phyloP scores from a whole-genome alignment of 352 stramenopile species.

The Blastocystis sp. region DNA sequence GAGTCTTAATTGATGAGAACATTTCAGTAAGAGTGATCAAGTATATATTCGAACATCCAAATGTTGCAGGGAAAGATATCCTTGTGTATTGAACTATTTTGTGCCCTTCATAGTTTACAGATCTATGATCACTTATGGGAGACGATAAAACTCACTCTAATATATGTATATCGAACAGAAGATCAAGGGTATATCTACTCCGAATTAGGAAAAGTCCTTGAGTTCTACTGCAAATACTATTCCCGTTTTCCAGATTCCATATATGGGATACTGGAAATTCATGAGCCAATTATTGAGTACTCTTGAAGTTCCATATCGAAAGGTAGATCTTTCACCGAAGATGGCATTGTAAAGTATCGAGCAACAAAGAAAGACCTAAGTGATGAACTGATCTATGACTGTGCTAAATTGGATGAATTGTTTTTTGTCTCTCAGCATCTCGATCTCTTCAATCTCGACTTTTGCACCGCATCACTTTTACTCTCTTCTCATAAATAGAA shows the following conservation, averaged over 20 bases:
- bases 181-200: neutral
- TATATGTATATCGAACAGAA: neutral
- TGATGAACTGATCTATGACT: neutral
- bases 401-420: conserved; percentile 42
- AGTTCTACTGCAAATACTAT: conserved; percentile 58
- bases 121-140: neutral
- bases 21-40: conserved; percentile 22
- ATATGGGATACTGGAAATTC: neutral
- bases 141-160: neutral
- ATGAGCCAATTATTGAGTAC: conserved; percentile 11
- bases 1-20: neutral
- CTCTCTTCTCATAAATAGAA: neutral
- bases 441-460: conserved; percentile 30
- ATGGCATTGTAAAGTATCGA: neutral
- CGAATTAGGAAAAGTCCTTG: neutral
- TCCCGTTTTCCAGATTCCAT: conserved; percentile 29
- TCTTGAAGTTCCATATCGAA: neutral
- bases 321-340: neutral
- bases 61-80: conserved; percentile 13
- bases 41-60: neutral
- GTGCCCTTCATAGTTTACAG: neutral
- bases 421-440: conserved; percentile 16
- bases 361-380: neutral
- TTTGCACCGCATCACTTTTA: conserved; percentile 6
- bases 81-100: neutral